phyloP scores from a whole-genome alignment of 1,139 yeast species.

The Diutina mesorugosa region DNA sequence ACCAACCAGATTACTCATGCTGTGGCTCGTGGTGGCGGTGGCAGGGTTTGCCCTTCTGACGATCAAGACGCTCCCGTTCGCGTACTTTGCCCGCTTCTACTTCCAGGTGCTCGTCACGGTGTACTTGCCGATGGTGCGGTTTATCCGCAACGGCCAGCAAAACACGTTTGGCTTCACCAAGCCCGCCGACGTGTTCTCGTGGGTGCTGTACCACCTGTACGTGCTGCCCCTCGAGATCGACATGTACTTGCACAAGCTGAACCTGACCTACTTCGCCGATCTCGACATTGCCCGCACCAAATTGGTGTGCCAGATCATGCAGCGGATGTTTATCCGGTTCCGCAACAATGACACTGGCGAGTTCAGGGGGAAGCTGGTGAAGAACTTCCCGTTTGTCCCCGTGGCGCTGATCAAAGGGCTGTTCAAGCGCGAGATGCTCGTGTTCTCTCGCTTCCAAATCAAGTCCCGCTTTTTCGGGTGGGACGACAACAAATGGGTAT shows the following conservation, averaged over 20 bases:
- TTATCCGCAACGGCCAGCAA: conserved; percentile 11
- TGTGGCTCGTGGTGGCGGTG: not conserved
- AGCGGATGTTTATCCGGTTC: conserved; percentile 11
- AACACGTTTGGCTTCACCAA: conserved; percentile 22
- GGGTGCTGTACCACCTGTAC: conserved; percentile 17
- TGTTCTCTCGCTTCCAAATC: conserved; percentile 47
- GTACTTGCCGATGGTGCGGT: conserved; percentile 18
- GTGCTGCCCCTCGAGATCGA: conserved; percentile 77
- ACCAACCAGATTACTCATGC: not conserved
- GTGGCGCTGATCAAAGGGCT: conserved; percentile 60
- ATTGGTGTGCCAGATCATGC: conserved; percentile 43
- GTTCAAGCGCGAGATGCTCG: conserved; percentile 61
- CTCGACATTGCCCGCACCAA: conserved; percentile 70
- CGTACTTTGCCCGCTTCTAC: conserved; percentile 55
- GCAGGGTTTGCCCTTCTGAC: not conserved
- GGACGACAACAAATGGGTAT: conserved; percentile 74
- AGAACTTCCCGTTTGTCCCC: conserved; percentile 56
- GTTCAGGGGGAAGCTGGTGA: conserved; percentile 11
- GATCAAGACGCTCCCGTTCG: conserved; percentile 54
- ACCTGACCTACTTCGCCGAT: conserved; percentile 77
- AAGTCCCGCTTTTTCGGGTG: conserved; percentile 59
- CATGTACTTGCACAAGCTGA: conserved; percentile 75
- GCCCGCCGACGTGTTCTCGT: not conserved
- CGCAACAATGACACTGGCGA: conserved; percentile 26
- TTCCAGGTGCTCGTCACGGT: conserved; percentile 27